Conservation (phyloP, 768 basidiomycete species). For the Russula foetens region DNA sequence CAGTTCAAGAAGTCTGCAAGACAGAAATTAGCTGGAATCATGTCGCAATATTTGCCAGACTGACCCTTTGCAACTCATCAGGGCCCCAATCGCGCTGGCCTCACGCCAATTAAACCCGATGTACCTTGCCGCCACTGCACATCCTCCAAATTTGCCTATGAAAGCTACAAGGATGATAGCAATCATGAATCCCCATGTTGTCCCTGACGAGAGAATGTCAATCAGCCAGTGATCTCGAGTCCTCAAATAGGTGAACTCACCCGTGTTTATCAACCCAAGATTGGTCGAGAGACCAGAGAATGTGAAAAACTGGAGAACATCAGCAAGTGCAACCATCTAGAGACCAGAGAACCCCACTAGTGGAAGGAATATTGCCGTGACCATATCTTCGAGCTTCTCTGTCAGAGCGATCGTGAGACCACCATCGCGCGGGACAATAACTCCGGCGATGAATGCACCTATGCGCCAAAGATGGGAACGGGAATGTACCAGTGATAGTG, state of each 20-base stretch:
- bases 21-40: neutral
- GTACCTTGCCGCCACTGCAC: constrained; percentile 56
- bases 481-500: too few relatives aligned
- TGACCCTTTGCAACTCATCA: constrained; percentile 96
- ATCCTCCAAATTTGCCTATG: constrained; percentile 83
- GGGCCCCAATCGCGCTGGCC: constrained; percentile 70
- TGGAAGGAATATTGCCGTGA: constrained; percentile 82
- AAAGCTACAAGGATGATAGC: constrained; percentile 80
- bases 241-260: constrained; percentile 27
- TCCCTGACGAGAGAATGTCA: constrained; percentile 32
- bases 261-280: constrained; percentile 73
- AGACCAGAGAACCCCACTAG: constrained; percentile 39
- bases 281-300: constrained; percentile 86
- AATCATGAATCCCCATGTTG: constrained; percentile 84
- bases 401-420: constrained; percentile 82
- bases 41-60: constrained; percentile 7
- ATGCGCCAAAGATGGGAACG: neutral
- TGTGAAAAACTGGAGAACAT: constrained; percentile 67
- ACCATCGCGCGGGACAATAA: constrained; percentile 81
- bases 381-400: constrained; percentile 93
- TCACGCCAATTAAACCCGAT: constrained; percentile 77
- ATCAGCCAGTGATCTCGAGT: neutral
- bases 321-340: neutral
- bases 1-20: constrained; percentile 69
- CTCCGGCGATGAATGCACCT: constrained; percentile 77